Base-by-base conservation (phyloP, 139 green algal species). In the Picochlorum sp. region DNA sequence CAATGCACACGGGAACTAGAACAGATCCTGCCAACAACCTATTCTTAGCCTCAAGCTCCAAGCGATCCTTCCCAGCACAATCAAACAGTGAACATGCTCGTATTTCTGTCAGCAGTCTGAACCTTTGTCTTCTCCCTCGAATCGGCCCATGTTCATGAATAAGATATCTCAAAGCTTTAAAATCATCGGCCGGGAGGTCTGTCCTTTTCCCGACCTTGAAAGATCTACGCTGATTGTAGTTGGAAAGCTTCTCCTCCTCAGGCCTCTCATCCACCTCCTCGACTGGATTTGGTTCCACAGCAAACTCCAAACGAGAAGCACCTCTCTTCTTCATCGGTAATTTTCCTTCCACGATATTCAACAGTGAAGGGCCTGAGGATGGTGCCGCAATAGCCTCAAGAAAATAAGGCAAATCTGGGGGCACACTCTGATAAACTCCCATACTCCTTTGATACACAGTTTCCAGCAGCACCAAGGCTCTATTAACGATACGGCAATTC, bases 361-460 rank as follows among this genome's bases (percentile, higher is more conserved):
- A 54, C 47, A 20, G 24, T 1, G 13, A 20, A 26, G n/a, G 47
- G 47, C 47, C 47, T 10, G n/a, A 20, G 6, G 47, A 8, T 54
- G 47, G 47, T 20, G 47, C 47, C 23, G 47, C 47, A 54, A 54
- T 54, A 54, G 47, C 16, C 47, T 26, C n/a, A 9, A 54, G n/a
- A 54, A 26, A 54, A 21, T 54, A 54, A 21, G n/a, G n/a, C n/a
- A 54, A 54, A 54, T 54, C 47, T 54, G 47, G 15, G 6, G 47
- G 47, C 4, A 21, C 18, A 54, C 11, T 20, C 16, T 21, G 47
- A 54, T 54, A 20, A 18, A 26, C 47, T 9, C 18, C 16, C 16
- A 54, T 26, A 7, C 18, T 26, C 47, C n/a, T 54, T 54, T 54
- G 18, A 54, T 26, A 54, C 16, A 54, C 15, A 54, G 15, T 21